Evolutionary conservation across 331 rosid species (phyloP).

Genomic region (Dryas integrifolia): DNA sequence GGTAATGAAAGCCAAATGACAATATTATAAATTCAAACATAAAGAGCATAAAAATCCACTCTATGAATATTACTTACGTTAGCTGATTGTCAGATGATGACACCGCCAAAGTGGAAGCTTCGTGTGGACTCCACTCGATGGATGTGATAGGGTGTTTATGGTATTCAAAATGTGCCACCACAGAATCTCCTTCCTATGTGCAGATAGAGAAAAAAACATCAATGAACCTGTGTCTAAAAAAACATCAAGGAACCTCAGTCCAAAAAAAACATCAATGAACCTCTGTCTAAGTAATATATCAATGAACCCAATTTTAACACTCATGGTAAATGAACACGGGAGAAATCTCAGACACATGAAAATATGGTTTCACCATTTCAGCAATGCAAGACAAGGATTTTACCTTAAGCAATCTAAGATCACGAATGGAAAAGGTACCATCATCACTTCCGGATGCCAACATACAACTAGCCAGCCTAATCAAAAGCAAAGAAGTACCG

Average conservation of each 20-base stretch:
- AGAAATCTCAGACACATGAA: background rate
- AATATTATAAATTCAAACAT: background rate
- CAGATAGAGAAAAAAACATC: background rate
- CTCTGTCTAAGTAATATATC: background rate
- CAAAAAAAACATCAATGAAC: background rate
- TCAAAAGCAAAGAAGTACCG: background rate
- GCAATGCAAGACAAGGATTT: background rate
- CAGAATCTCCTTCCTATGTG: constrained; percentile 65
- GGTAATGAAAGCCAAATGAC: constrained; percentile 23
- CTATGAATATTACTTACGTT: constrained; percentile 50
- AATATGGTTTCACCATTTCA: background rate
- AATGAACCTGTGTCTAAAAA: background rate
- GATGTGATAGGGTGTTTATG: constrained; percentile 87
- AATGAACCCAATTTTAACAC: background rate
- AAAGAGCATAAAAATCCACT: background rate
- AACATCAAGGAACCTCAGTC: too few species aligned
- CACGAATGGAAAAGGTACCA: constrained; percentile 81
- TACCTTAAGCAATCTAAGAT: constrained; percentile 83
- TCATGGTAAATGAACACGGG: background rate
- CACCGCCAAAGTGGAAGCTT: constrained; percentile 82
- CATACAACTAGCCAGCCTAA: constrained; percentile 85
- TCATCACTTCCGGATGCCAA: constrained; percentile 89
- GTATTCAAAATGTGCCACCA: constrained; percentile 82
- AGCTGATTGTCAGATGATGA: constrained; percentile 88
- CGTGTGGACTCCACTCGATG: constrained; percentile 95